A percentile compares a stretch with the other conserved stretches of the same genome.
phyloP scores from a whole-genome alignment of 495 filamentous ascomycete species.

The Penicillium cataractarum region DNA sequence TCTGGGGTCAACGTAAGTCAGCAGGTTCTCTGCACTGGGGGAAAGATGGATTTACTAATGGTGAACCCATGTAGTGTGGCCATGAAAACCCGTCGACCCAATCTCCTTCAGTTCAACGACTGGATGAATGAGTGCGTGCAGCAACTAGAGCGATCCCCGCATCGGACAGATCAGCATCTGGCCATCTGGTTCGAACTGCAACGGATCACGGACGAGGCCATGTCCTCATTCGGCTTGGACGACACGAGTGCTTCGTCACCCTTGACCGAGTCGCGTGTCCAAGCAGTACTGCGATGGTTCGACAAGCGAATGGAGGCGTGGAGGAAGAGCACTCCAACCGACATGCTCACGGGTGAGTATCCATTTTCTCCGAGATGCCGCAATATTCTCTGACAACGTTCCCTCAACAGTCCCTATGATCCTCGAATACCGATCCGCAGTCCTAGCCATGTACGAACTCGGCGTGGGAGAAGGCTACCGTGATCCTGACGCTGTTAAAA shows the following conservation, averaged over 20 bases:
- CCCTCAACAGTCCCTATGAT: conserved; percentile 41
- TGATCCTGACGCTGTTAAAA: conserved; percentile 48
- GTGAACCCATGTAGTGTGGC: conserved; percentile 40
- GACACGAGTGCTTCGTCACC: conserved; percentile 47
- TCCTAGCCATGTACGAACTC: conserved; percentile 54
- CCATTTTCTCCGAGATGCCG: not conserved
- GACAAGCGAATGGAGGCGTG: conserved; percentile 50
- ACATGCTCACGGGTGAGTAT: conserved; percentile 44
- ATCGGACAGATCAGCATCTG: conserved; percentile 44
- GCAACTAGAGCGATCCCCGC: conserved; percentile 41
- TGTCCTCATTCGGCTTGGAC: conserved; percentile 52
- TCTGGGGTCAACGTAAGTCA: conserved; percentile 45
- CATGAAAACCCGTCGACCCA: conserved; percentile 54
- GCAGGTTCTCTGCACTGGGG: not conserved
- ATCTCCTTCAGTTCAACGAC: conserved; percentile 52
- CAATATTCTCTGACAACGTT: conserved; percentile 39
- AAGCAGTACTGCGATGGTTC: conserved; percentile 52
- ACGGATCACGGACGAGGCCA: conserved; percentile 52
- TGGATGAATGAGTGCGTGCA: conserved; percentile 53
- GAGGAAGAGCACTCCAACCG: conserved; percentile 42
- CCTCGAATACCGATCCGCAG: conserved; percentile 50
- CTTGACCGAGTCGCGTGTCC: conserved; percentile 48
- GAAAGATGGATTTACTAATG: conserved; percentile 5
- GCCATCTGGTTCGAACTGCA: conserved; percentile 51
- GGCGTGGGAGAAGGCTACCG: conserved; percentile 55